Conservation (phyloP, 2,329 filamentous ascomycete species). For the Microcyclospora pomicola region DNA sequence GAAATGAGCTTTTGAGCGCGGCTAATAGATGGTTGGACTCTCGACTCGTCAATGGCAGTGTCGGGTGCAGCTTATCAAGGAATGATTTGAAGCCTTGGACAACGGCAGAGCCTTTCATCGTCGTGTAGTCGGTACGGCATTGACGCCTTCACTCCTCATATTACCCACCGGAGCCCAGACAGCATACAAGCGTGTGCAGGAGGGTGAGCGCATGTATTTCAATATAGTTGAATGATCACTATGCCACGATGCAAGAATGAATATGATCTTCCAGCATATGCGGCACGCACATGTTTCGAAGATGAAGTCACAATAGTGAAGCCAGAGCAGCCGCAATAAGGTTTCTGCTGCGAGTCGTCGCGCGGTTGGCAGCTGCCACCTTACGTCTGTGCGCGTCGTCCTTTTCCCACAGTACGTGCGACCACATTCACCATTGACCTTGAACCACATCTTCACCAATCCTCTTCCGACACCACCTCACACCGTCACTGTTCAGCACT, state of each 20-base stretch:
- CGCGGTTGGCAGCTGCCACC: no score
- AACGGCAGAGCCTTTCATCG: slow-evolving; percentile 39
- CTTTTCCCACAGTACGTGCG: no score
- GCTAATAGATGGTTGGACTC: slow-evolving; percentile 47
- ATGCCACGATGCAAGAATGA: not conserved
- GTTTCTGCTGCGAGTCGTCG: no score
- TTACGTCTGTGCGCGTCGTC: no score
- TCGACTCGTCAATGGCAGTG: slow-evolving; percentile 39
- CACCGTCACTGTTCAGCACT: no score
- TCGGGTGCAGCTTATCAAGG: slow-evolving; percentile 39
- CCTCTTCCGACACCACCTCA: no score
- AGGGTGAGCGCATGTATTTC: not conserved
- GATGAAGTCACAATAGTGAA: no score
- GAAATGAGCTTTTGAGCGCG: slow-evolving; percentile 49
- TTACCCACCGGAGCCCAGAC: not conserved
- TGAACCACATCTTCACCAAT: no score
- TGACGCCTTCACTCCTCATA: no score
- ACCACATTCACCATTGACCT: no score
- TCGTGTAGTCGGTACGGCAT: not conserved
- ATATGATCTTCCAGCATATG: not conserved
- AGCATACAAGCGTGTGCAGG: not conserved
- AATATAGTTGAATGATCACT: not conserved
- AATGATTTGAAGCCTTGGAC: slow-evolving; percentile 35
- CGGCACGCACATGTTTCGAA: not conserved
- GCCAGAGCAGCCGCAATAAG: no score